Evolutionary conservation across 257 asterid species (phyloP).

Genomic region (Solanum etuberosum): DNA sequence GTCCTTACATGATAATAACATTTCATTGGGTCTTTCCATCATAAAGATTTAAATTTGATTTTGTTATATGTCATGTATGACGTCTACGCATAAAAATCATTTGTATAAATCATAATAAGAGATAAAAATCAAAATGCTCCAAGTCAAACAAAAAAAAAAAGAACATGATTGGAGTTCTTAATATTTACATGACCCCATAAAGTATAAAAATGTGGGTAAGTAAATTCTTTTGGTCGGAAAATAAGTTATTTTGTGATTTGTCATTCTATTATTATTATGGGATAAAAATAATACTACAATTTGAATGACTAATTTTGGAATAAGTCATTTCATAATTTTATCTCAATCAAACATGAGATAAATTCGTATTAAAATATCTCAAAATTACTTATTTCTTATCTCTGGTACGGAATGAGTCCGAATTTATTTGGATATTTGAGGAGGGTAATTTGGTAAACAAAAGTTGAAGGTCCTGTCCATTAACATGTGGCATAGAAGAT

Average conservation of each 20-base stretch:
- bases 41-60: background rate
- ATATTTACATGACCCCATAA: background rate
- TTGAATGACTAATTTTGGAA: no score
- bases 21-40: background rate
- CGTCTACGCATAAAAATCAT: background rate
- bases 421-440: background rate
- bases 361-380: no score
- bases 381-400: no score
- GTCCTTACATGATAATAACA: background rate
- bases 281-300: no score
- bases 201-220: background rate
- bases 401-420: background rate
- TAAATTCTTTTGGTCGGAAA: background rate
- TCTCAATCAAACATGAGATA: no score
- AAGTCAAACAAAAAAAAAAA: background rate
- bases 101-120: background rate
- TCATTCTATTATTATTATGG: no score
- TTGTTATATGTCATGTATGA: background rate
- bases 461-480: constrained; percentile 8
- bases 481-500: constrained; percentile 31
- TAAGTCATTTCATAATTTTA: no score
- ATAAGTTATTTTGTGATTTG: no score
- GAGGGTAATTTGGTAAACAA: constrained; percentile 23
- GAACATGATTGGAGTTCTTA: background rate
- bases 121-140: background rate